Percentiles rank a stretch among this genome's conserved stretches.
phyloP scores from a whole-genome alignment of 371 early-diverging fungal genomes.

The Mycotypha africana region DNA sequence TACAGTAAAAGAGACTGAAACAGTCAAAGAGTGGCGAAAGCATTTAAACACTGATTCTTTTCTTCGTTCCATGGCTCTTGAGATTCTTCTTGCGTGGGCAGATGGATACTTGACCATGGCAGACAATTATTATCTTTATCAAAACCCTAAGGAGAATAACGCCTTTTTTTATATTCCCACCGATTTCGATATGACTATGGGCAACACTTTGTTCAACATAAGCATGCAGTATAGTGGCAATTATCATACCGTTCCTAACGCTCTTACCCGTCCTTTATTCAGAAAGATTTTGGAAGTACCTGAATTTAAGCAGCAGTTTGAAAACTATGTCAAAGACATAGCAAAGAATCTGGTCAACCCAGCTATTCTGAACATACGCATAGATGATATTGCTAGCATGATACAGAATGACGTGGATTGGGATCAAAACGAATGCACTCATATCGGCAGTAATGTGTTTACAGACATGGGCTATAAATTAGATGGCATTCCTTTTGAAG shows the following conservation, averaged over 20 bases:
- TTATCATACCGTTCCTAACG: slow-evolving; percentile 21
- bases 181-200: slow-evolving; percentile 31
- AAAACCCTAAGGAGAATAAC: slow-evolving; percentile 7
- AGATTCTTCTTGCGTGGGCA: slow-evolving; percentile 25
- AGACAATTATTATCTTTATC: slow-evolving; percentile 32
- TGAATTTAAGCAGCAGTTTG: slow-evolving; percentile 19
- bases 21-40: slow-evolving; percentile 21
- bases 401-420: slow-evolving; percentile 32
- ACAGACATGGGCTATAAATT: neutral
- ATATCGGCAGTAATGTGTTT: slow-evolving; percentile 6
- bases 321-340: slow-evolving; percentile 17
- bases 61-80: slow-evolving; percentile 27
- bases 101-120: slow-evolving; percentile 32
- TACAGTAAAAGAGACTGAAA: slow-evolving; percentile 1
- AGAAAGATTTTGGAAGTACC: slow-evolving; percentile 13
- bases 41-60: slow-evolving; percentile 25
- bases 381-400: slow-evolving; percentile 22
- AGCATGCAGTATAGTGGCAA: slow-evolving; percentile 17
- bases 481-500: no score
- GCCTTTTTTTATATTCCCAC: slow-evolving; percentile 22
- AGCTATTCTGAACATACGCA: slow-evolving; percentile 7
- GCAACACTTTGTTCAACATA: slow-evolving; percentile 11
- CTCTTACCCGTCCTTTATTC: slow-evolving; percentile 13
- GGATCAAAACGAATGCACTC: slow-evolving; percentile 21
- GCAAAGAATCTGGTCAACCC: slow-evolving; percentile 18